These are phyloP conservation scores for Poterioochromonas sp. DNA, from an alignment of 352 stramenopile genomes.

Conservation along the genomic window DNA sequence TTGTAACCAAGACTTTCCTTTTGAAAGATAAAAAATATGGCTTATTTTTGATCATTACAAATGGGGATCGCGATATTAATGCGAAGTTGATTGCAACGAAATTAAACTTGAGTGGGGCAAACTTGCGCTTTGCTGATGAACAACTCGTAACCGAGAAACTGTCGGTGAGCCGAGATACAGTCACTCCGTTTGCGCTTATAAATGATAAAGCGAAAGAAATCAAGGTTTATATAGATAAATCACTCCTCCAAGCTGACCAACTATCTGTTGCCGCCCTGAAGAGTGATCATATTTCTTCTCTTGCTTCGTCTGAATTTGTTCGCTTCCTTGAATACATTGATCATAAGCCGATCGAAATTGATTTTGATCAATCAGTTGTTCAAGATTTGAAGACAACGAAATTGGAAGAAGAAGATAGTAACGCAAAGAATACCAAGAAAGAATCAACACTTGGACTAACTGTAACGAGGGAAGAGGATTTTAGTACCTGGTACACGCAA, in stretches of 20 bases:
- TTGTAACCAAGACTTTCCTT: conserved; percentile 89
- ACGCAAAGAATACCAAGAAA: conserved; percentile 38
- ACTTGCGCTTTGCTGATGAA: conserved; percentile 81
- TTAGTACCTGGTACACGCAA: conserved; percentile 71
- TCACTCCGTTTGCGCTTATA: conserved; percentile 78
- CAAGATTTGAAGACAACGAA: conserved; percentile 35
- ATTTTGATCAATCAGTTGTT: conserved; percentile 58
- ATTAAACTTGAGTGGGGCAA: conserved; percentile 62
- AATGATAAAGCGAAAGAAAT: conserved; percentile 70
- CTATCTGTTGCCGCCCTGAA: conserved; percentile 74
- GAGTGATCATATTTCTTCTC: conserved; percentile 78
- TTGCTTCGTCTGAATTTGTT: conserved; percentile 64
- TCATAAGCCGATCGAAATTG: conserved; percentile 71
- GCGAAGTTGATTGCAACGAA: conserved; percentile 72
- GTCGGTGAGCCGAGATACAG: conserved; percentile 72
- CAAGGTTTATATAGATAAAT: conserved; percentile 81
- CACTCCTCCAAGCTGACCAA: conserved; percentile 56
- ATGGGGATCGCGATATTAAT: conserved; percentile 69
- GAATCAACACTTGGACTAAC: conserved; percentile 69
- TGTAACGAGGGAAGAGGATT: conserved; percentile 84
- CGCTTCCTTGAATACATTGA: conserved; percentile 55
- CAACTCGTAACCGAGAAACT: conserved; percentile 69
- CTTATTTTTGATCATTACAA: conserved; percentile 81
- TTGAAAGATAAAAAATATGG: conserved; percentile 96
- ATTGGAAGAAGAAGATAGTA: background rate